Base-by-base conservation (phyloP, 1,139 yeast genomes). In the Nakaseomyces bracarensis region DNA sequence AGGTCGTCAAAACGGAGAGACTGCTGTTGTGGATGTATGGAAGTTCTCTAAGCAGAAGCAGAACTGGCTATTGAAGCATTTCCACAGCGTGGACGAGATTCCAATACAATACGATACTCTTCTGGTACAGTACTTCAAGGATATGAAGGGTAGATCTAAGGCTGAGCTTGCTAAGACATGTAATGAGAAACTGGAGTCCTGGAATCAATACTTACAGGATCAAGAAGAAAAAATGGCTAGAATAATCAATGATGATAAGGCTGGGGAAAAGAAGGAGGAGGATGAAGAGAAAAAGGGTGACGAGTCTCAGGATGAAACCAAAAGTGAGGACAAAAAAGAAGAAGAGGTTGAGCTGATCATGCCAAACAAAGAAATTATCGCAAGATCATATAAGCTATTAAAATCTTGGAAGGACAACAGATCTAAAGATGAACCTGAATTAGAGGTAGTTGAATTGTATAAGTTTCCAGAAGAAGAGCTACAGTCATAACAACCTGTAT, bases 31-130 rank as follows among this genome's bases (percentile, higher is more conserved):
- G 10, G 56, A 54, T 10, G 50, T 58, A 25, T 89, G 97, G 97
- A 89, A 87, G 65, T 89, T 89, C 60, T 82, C 94, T 45, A 89
- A 89, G 57, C 95, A 84, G 66, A 87, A 89, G 52, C 97, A 89
- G 61, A 87, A 86, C 58, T 89, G 96, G 96, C 71, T 89, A 40
- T 64, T 87, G 49, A 82, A 81, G 55, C 80, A 86, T 61, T 65
- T 84, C 38, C 71, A 70, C 47, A 51, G 58, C 28, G 72, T 81
- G 14, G 83, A 81, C 1, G 69, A 65, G 1, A 66, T 71, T 2
- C 87, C 84, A 53, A 74, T 71, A 38, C 67, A 61, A 2, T 77
- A 78, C 34, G 52, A 61, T 43, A 48, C 46, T 9, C 43, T 61
- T 22, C 61, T 87, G 46, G 52, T 70, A 15, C 61, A 61, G 8